These are phyloP conservation scores for Colletotrichum sp. DNA, from an alignment of 2,329 filamentous ascomycete genomes.

Conservation along the genomic window DNA sequence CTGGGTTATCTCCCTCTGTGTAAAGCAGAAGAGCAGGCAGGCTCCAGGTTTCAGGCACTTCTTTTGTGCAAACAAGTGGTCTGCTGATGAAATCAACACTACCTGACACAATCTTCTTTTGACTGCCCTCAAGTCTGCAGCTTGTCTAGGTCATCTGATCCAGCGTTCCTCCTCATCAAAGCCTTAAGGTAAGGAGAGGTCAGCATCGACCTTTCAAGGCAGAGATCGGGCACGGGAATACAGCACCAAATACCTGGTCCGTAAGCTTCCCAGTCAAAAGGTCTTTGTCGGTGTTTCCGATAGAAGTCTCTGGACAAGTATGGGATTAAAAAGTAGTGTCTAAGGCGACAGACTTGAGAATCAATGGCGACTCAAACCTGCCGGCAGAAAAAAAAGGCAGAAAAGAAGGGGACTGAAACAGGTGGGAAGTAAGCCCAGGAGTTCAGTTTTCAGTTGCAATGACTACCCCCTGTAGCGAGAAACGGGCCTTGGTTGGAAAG, in stretches of 20 bases:
- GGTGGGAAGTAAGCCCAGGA: neutral
- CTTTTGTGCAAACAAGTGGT: neutral
- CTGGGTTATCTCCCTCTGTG: neutral
- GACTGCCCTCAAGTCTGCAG: neutral
- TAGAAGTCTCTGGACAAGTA: neutral
- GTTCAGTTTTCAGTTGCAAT: neutral
- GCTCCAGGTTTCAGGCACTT: neutral
- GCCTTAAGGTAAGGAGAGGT: neutral
- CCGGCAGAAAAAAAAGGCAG: neutral
- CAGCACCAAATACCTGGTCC: neutral
- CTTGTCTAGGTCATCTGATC: neutral
- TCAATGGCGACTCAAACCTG: neutral
- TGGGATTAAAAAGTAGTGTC: neutral
- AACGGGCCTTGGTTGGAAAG: neutral
- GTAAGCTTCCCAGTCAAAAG: neutral
- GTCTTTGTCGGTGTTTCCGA: neutral
- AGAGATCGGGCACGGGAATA: neutral
- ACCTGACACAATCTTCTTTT: neutral
- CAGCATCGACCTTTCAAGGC: neutral
- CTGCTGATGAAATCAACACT: neutral
- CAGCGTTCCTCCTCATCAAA: neutral
- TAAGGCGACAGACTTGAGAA: neutral
- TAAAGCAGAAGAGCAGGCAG: neutral
- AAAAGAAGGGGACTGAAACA: neutral
- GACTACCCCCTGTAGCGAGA: neutral